Percentiles rank a stretch among this genome's conserved stretches.
Conservation (phyloP, 176 grass and related monocot species). For the Carex littledalei region DNA sequence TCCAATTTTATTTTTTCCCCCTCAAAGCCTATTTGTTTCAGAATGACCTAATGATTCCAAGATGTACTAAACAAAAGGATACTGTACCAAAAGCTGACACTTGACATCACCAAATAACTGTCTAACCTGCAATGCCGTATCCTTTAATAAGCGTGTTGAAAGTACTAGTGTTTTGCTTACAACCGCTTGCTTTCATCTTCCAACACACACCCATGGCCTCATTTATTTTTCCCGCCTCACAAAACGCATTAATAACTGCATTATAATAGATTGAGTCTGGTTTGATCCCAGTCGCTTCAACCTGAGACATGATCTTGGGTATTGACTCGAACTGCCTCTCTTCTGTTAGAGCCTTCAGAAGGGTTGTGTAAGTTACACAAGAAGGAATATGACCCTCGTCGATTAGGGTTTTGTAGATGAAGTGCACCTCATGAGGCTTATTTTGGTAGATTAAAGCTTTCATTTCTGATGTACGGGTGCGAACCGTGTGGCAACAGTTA, state of each 20-base stretch:
- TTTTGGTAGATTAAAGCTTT: slow-evolving; percentile 48
- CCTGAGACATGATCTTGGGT: slow-evolving; percentile 50
- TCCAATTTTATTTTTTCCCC: neutral
- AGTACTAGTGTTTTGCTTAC: slow-evolving; percentile 62
- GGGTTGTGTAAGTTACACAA: slow-evolving; percentile 69
- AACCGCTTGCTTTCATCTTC: slow-evolving; percentile 69
- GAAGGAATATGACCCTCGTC: slow-evolving; percentile 81
- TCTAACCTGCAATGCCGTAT: slow-evolving; percentile 48
- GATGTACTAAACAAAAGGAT: neutral
- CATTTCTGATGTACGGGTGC: slow-evolving; percentile 58
- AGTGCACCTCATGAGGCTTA: slow-evolving; percentile 52
- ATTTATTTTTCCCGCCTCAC: slow-evolving; percentile 58
- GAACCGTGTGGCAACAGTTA: slow-evolving; percentile 50
- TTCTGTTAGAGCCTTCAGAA: slow-evolving; percentile 54
- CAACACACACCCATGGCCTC: slow-evolving; percentile 79
- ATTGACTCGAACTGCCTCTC: slow-evolving; percentile 60
- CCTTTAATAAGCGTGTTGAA: slow-evolving; percentile 98
- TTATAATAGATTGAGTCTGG: slow-evolving; percentile 90
- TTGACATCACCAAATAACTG: neutral
- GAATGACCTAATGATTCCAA: neutral
- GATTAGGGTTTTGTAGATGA: slow-evolving; percentile 40
- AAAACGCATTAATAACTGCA: slow-evolving; percentile 80
- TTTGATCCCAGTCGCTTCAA: slow-evolving; percentile 57
- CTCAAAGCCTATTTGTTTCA: neutral
- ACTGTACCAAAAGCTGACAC: neutral